These are phyloP conservation scores for Eutrema yunnanense DNA, from an alignment of 345 rosid genomes.

Conservation along the genomic window DNA sequence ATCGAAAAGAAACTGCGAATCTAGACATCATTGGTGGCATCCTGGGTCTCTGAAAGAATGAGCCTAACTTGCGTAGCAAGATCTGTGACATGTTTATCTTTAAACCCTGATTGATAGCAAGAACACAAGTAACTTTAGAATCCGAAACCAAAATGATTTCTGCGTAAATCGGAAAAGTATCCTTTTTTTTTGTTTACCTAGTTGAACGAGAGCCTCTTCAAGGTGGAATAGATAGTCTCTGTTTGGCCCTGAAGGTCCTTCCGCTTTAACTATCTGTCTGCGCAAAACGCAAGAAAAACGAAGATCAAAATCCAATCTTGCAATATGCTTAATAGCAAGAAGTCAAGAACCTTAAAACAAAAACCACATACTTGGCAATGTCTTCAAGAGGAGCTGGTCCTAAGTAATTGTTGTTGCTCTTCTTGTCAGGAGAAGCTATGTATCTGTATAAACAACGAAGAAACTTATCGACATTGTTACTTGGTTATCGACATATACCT, in stretches of 20 bases:
- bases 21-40: background rate
- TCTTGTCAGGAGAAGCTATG: conserved; percentile 74
- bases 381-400: conserved; percentile 80
- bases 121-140: background rate
- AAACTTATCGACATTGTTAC: background rate
- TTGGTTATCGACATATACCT: background rate
- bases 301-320: background rate
- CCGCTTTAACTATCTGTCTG: conserved; percentile 66
- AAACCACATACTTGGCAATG: conserved; percentile 57
- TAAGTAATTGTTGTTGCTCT: conserved; percentile 60
- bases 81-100: conserved; percentile 69
- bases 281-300: background rate
- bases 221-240: conserved; percentile 82
- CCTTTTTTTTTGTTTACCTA: conserved; percentile 37
- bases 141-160: background rate
- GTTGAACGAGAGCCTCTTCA: conserved; percentile 57
- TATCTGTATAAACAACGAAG: conserved; percentile 43
- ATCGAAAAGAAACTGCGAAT: background rate
- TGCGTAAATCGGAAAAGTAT: background rate
- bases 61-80: conserved; percentile 63
- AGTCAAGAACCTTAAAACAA: background rate
- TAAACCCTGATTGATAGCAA: conserved; percentile 38
- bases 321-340: background rate
- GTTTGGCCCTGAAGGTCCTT: conserved; percentile 97
- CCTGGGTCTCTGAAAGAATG: conserved; percentile 35